Evolutionary conservation across 768 basidiomycete species (phyloP).

Genomic region (Phaffia tasmanica): DNA sequence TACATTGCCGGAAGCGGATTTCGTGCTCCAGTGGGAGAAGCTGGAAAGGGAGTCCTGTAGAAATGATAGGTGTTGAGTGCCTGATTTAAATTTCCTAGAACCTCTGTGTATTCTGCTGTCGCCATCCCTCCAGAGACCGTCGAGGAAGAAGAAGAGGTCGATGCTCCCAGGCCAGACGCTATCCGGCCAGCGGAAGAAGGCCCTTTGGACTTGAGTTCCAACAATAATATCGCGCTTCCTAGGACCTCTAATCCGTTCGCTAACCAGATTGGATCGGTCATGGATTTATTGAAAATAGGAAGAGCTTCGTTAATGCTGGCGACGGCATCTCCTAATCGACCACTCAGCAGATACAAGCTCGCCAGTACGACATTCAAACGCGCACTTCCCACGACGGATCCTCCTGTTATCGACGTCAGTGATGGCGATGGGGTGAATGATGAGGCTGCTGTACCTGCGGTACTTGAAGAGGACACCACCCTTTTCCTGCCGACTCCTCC

Average conservation of each 20-base stretch:
- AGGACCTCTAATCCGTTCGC: neutral
- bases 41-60: neutral
- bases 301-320: conserved; percentile 33
- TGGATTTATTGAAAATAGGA: conserved; percentile 71
- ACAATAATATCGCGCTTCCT: conserved; percentile 63
- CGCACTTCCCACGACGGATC: conserved; percentile 66
- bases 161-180: neutral
- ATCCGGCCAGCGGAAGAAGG: conserved; percentile 1
- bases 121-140: neutral
- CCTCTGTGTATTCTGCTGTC: neutral
- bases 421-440: neutral
- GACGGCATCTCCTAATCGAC: conserved; percentile 68
- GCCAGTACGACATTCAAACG: conserved; percentile 77
- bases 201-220: conserved; percentile 81
- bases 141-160: neutral
- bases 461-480: neutral
- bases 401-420: conserved; percentile 40
- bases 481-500: conserved; percentile 18
- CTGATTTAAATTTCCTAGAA: conserved; percentile 11
- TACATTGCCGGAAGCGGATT: conserved; percentile 14
- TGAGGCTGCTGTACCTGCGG: neutral
- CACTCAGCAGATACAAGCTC: conserved; percentile 76
- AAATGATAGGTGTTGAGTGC: conserved; percentile 19
- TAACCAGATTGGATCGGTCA: conserved; percentile 47
- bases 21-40: neutral